These are phyloP conservation scores for Mrakia hoshinonis DNA, from an alignment of 768 basidiomycete species.

Conservation along the genomic window DNA sequence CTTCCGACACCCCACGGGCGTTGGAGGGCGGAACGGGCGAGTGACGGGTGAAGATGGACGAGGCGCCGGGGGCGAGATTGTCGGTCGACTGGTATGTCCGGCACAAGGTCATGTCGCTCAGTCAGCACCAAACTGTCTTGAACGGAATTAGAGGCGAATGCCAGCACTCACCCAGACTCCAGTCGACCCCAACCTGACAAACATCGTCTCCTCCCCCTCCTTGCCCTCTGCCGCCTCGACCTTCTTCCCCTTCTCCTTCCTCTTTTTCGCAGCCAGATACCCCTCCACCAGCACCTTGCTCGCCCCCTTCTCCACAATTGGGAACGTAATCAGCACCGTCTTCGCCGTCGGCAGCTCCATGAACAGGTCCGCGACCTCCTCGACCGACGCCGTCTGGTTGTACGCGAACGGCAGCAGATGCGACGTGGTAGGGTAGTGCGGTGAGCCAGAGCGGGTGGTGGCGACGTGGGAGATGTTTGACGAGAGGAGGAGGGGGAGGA, in stretches of 20 bases:
- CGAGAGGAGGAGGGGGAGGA: conserved; percentile 49
- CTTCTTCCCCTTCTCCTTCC: background rate
- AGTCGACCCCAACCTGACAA: conserved; percentile 56
- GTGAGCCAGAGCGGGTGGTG: conserved; percentile 50
- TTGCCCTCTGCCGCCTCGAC: conserved; percentile 22
- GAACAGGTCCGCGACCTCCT: background rate
- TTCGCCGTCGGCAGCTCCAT: conserved; percentile 48
- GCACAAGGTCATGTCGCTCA: no score
- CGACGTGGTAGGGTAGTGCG: conserved; percentile 9
- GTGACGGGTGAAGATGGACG: conserved; percentile 45
- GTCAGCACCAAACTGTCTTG: no score
- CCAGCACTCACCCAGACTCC: conserved; percentile 52
- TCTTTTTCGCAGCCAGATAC: conserved; percentile 43
- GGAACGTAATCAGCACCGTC: conserved; percentile 48
- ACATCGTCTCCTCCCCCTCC: conserved; percentile 39
- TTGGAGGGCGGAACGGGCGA: conserved; percentile 45
- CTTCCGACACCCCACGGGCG: conserved; percentile 49
- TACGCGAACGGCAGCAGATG: conserved; percentile 7
- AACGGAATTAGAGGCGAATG: background rate
- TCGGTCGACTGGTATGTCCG: background rate
- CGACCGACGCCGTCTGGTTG: background rate
- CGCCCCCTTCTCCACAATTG: conserved; percentile 42
- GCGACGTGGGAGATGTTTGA: conserved; percentile 46
- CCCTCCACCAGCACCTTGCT: conserved; percentile 47
- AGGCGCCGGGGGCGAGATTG: background rate